Conservation (phyloP, 1,284 basidiomycete genomes). For the Megacollybia platyphylla region DNA sequence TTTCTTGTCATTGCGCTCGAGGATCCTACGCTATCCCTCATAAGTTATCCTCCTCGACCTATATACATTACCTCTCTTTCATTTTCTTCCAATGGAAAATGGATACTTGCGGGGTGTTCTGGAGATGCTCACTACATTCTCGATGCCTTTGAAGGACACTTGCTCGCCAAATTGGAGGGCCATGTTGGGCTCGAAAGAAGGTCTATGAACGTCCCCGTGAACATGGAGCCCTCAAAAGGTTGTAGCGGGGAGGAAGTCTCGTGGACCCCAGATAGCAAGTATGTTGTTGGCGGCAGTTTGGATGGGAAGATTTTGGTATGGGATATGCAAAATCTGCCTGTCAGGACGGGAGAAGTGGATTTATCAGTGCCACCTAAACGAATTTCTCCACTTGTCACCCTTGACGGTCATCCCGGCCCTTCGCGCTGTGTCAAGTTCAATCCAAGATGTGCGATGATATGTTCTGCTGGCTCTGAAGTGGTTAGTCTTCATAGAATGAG, state of each 20-base stretch:
- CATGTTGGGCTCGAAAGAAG: constrained; percentile 69
- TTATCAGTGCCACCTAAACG: constrained; percentile 34
- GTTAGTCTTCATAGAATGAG: constrained; percentile 32
- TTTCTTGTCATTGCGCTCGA: constrained; percentile 77
- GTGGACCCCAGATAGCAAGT: constrained; percentile 90
- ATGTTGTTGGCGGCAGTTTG: constrained; percentile 70
- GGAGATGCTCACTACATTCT: constrained; percentile 88
- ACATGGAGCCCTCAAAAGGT: constrained; percentile 61
- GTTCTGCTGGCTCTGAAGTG: constrained; percentile 73
- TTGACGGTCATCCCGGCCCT: constrained; percentile 75
- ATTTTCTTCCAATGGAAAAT: constrained; percentile 86
- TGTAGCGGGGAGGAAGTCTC: constrained; percentile 82
- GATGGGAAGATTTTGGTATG: constrained; percentile 74
- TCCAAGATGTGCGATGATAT: constrained; percentile 81
- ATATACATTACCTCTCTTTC: constrained; percentile 86
- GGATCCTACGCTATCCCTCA: constrained; percentile 61
- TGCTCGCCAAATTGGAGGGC: constrained; percentile 77
- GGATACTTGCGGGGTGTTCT: constrained; percentile 86
- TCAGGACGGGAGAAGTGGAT: constrained; percentile 37
- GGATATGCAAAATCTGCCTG: constrained; percentile 58
- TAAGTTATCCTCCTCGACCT: constrained; percentile 75
- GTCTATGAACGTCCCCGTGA: constrained; percentile 34
- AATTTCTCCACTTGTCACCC: constrained; percentile 39
- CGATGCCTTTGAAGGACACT: constrained; percentile 76
- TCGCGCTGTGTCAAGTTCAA: constrained; percentile 81